A percentile compares a stretch with the other conserved stretches of the same genome.
These are phyloP conservation scores for Aspergillus sp. DNA, from an alignment of 2,329 filamentous ascomycete species.

Conservation along the genomic window DNA sequence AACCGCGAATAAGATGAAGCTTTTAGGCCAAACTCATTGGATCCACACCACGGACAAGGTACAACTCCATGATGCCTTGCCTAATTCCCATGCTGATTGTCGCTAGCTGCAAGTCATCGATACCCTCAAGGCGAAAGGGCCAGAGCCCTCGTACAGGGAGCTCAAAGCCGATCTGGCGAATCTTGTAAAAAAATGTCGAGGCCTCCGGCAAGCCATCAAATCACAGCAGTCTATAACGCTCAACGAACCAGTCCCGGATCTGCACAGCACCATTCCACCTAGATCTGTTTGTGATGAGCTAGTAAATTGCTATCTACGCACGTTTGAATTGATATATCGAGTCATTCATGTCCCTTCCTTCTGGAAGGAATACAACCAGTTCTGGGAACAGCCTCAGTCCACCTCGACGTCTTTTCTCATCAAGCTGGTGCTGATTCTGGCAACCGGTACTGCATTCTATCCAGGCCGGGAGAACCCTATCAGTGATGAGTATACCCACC, in stretches of 20 bases:
- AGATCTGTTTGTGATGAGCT: constrained; percentile 16
- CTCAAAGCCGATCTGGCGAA: constrained; percentile 9
- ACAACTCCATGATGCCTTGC: neutral
- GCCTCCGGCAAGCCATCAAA: constrained; percentile 17
- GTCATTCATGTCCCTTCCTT: constrained; percentile 32
- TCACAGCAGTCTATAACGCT: constrained; percentile 8
- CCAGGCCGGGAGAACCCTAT: constrained; percentile 8
- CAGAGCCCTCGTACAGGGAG: constrained; percentile 5
- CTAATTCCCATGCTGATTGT: neutral
- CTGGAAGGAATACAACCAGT: constrained; percentile 23
- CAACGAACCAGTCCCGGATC: constrained; percentile 14
- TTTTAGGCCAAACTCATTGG: constrained; percentile 11
- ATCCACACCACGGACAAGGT: constrained; percentile 9
- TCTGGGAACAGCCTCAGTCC: constrained; percentile 19
- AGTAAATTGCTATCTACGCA: constrained; percentile 19
- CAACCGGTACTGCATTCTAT: constrained; percentile 25
- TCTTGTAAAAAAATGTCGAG: constrained; percentile 10
- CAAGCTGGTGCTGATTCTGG: constrained; percentile 27
- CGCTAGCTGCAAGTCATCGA: constrained; percentile 7
- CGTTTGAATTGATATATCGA: constrained; percentile 27
- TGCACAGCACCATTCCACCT: constrained; percentile 14
- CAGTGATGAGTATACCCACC: constrained; percentile 5
- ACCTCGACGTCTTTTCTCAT: constrained; percentile 15
- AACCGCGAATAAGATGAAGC: constrained; percentile 7
- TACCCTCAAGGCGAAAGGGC: constrained; percentile 2